Base-by-base conservation (phyloP, 345 rosid genomes). In the Syzygium oleosum region DNA sequence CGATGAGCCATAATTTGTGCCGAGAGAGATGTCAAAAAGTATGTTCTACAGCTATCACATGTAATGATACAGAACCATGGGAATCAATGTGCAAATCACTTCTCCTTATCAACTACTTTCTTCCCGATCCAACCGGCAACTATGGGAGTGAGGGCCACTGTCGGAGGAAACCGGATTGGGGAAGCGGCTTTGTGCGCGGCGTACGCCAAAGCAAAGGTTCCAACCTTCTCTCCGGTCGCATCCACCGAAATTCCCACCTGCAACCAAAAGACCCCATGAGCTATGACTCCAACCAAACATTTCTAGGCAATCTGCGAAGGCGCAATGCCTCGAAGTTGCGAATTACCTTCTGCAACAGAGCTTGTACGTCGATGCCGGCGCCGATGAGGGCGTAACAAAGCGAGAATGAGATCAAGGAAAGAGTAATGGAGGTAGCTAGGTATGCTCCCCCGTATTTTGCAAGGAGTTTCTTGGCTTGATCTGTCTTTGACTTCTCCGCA, bases 151-250 rank as follows among this genome's bases (percentile, higher is more conserved):
- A 97, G 93, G 65, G 98, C 98, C 29, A 97, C 98, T 0, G 98
- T 96, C 7, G 99, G 99, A 0, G 99, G 98, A 91, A 97, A 96
- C 94, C 99, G 93, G 11, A 96, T 96, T 0, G 98, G 99, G 25
- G 99, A 97, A 6, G 99, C 99, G 73, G 99, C 99, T 91, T 97
- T 97, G 88, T 97, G 99, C 1, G 99, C 99, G 17, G 98, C 99
- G 53, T 95, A 94, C 2, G 99, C 99, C 90, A 97, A 86, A 34
- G 98, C 98, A 91, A 96, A 93, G 10, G 98, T 94, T 11, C 99
- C 98, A 1, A 98, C 97, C 89, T 93, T 96, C 94, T 93, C 97
- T 5, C 98, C 98, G 0, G 98, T 90, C 16, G 89, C 98, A 89
- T 94, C 92, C 12, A 91, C 84, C 51, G 98, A 84, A 85, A 97